Base-by-base conservation (phyloP, 306 rosid genomes). In the Trichosanthes cucumerina region DNA sequence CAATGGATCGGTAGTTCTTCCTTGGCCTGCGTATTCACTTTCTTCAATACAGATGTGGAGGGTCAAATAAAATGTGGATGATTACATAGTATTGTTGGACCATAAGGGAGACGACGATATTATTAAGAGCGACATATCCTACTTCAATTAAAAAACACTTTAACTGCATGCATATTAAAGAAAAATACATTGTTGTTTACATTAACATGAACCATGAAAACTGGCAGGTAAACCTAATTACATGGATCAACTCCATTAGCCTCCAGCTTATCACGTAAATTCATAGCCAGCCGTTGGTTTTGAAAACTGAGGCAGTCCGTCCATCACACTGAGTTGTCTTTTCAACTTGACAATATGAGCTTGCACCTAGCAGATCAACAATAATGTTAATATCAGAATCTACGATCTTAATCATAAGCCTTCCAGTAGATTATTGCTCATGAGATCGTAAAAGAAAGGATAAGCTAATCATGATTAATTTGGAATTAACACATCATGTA, bases 341-440 rank as follows among this genome's bases (percentile, higher is more conserved):
- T 87, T 88, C 89, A 92, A 88, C 83, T 88, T 92, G 57, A 86
- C 84, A 80, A 92, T 92, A 86, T 95, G 99, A 81, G 90, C 90
- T 92, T 92, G 99, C 82, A 92, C 97, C 99, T 92, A 84, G 52
- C 74, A 88, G 81, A 81, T 79, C 38, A 80, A 68, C 81, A 31
- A 50, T 79, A 7, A 68, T 21, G 57, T 50, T 15, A 66, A 49
- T 83, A 85, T 60, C 31, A 80, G 18, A 15, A 11, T 47, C 78
- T 31, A 73, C 44, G 18, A 31, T 31, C 78, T 16, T 49, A 49
- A 28, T 73, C 59, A 33, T 31, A 26, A 24, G 39, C 57, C 77
- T 69, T 8, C 58, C 56, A 46, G 9, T 46, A 71, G 76, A 71
- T 41, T 41, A 4, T 44, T 7, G 57, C 41, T 46, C 41, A 41